phyloP scores from a whole-genome alignment of 345 rosid species.

The Rhodamnia rubescens region DNA sequence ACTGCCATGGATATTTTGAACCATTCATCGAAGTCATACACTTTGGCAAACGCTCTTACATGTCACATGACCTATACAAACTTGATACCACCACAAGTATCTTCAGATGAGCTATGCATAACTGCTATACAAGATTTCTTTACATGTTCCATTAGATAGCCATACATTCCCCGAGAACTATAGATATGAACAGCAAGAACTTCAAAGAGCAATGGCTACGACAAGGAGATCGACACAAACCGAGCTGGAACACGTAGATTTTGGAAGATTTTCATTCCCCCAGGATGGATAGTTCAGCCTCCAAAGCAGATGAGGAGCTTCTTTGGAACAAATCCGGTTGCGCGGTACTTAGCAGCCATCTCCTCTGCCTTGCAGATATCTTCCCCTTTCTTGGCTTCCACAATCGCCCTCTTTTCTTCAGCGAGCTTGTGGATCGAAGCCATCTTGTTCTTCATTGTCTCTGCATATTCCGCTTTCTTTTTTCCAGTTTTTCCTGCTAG shows the following conservation, averaged over 20 bases:
- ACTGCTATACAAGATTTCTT: not conserved
- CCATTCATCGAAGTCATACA: not conserved
- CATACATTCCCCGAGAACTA: not conserved
- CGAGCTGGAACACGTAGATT: not conserved
- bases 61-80: not conserved
- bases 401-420: slow-evolving; percentile 58
- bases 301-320: slow-evolving; percentile 32
- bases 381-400: slow-evolving; percentile 69
- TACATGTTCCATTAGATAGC: not conserved
- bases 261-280: not conserved
- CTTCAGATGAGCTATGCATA: not conserved
- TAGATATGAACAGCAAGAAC: not conserved
- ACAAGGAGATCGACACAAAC: not conserved
- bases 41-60: not conserved
- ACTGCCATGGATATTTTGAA: not conserved
- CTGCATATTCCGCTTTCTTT: slow-evolving; percentile 52
- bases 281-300: not conserved
- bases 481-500: slow-evolving; percentile 52
- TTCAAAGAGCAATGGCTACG: not conserved
- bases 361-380: slow-evolving; percentile 81
- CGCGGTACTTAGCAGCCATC: slow-evolving; percentile 60
- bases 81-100: not conserved
- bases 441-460: slow-evolving; percentile 73
- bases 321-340: slow-evolving; percentile 58
- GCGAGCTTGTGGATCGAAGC: slow-evolving; percentile 59